A percentile compares a stretch with the other conserved stretches of the same genome.
These are phyloP conservation scores for Salicornia ramosissima DNA, from an alignment of 148 eudicot species.

Conservation along the genomic window DNA sequence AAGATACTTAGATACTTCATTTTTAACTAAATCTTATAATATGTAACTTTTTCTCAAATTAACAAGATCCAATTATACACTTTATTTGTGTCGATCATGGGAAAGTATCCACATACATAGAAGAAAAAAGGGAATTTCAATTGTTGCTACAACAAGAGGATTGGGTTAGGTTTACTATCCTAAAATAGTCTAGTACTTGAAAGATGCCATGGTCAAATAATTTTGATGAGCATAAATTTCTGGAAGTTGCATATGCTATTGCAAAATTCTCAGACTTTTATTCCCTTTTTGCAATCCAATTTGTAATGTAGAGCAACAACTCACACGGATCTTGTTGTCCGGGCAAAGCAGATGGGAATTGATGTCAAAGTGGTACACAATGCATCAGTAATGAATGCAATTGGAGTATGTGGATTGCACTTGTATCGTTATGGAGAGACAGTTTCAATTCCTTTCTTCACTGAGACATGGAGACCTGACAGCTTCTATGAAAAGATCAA, in stretches of 20 bases:
- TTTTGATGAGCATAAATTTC: neutral
- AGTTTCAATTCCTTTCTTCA: conserved; percentile 86
- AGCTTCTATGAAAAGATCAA: conserved; percentile 89
- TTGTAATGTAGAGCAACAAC: conserved; percentile 72
- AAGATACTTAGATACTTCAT: no score
- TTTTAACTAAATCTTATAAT: no score
- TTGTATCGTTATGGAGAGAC: conserved; percentile 95
- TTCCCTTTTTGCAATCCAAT: neutral
- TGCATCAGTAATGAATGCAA: conserved; percentile 89
- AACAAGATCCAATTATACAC: no score
- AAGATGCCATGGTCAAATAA: neutral
- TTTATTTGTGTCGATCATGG: no score
- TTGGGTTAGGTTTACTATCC: neutral
- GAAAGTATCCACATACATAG: neutral
- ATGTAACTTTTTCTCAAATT: no score
- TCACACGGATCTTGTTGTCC: conserved; percentile 87
- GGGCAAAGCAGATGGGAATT: conserved; percentile 76
- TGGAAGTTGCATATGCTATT: neutral
- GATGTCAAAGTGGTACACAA: conserved; percentile 79
- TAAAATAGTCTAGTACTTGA: neutral
- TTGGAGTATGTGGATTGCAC: conserved; percentile 90
- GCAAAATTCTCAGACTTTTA: neutral
- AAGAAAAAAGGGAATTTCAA: neutral
- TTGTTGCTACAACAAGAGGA: neutral
- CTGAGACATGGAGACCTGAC: conserved; percentile 91